A percentile compares a stretch with the other conserved stretches of the same genome.
Conservation (phyloP, 495 filamentous ascomycete species). For the Podospora comata region DNA sequence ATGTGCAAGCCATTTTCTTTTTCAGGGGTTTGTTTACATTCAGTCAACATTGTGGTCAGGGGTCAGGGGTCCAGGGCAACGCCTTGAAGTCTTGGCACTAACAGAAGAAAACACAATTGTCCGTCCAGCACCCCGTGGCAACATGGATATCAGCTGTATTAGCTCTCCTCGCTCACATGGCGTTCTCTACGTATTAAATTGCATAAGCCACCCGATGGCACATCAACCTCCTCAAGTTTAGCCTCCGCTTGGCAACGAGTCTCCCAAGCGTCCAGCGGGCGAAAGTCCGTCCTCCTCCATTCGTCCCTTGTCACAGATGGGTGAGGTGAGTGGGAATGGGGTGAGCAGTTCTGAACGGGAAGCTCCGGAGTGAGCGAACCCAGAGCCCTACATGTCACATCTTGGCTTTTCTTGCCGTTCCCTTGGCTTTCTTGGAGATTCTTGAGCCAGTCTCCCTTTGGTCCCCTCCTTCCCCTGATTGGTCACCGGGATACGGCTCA, state of each 20-base stretch:
- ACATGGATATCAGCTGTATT: neutral
- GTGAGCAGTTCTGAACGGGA: neutral
- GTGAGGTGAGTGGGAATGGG: neutral
- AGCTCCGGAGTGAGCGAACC: neutral
- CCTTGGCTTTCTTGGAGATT: neutral
- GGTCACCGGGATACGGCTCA: neutral
- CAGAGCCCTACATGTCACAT: neutral
- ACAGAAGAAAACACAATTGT: neutral
- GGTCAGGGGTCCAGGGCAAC: too few species aligned
- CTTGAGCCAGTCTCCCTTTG: neutral
- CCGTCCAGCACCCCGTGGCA: too few species aligned
- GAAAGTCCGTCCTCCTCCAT: neutral
- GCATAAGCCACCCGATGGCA: neutral
- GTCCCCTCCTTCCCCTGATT: neutral
- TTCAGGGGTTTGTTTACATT: neutral
- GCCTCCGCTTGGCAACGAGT: neutral
- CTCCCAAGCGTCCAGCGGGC: neutral
- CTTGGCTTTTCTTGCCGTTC: neutral
- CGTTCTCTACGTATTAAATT: neutral
- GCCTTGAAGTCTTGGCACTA: neutral
- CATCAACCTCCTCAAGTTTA: neutral
- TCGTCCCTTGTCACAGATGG: neutral
- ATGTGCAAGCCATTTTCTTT: neutral
- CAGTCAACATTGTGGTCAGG: too few species aligned
- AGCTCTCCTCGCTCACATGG: neutral